Evolutionary conservation across 768 basidiomycete species (phyloP).

Genomic region (Filobasidium floriforme): DNA sequence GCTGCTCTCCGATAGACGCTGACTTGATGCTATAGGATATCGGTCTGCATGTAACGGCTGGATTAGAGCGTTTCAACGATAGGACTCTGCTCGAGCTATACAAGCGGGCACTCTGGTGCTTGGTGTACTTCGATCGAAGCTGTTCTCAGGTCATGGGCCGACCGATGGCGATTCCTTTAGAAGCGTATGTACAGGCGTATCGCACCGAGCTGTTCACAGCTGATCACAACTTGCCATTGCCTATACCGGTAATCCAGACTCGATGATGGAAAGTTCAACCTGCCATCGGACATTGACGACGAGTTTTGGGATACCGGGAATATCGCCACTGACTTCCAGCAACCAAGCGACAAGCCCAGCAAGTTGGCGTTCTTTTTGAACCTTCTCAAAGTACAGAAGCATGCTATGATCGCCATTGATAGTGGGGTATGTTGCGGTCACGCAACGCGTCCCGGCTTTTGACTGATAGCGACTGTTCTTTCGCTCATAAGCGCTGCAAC

Average conservation of each 20-base stretch:
- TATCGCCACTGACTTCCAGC: slow-evolving; percentile 56
- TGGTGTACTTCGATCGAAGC: slow-evolving; percentile 44
- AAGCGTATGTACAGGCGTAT: slow-evolving; percentile 52
- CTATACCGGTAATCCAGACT: slow-evolving; percentile 49
- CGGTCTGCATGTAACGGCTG: slow-evolving; percentile 61
- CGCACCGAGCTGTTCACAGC: too few species aligned
- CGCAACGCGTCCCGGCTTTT: too few species aligned
- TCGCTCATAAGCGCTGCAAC: too few species aligned
- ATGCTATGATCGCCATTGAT: neutral
- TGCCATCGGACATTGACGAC: slow-evolving; percentile 69
- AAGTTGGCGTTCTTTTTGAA: slow-evolving; percentile 56
- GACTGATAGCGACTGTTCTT: too few species aligned
- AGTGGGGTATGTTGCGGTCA: neutral
- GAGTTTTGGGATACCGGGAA: slow-evolving; percentile 64
- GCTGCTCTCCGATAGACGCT: neutral
- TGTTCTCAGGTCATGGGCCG: slow-evolving; percentile 54
- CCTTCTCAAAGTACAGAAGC: slow-evolving; percentile 40
- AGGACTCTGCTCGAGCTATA: slow-evolving; percentile 60
- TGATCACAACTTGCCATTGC: too few species aligned
- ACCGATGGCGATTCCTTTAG: slow-evolving; percentile 63
- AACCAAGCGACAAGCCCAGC: slow-evolving; percentile 57
- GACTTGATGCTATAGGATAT: slow-evolving; percentile 53
- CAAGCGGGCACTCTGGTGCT: slow-evolving; percentile 70
- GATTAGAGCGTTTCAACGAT: slow-evolving; percentile 38
- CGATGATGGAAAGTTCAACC: slow-evolving; percentile 65